phyloP scores from a whole-genome alignment of 352 stramenopile genomes.

The Phytophthora ramorum region DNA sequence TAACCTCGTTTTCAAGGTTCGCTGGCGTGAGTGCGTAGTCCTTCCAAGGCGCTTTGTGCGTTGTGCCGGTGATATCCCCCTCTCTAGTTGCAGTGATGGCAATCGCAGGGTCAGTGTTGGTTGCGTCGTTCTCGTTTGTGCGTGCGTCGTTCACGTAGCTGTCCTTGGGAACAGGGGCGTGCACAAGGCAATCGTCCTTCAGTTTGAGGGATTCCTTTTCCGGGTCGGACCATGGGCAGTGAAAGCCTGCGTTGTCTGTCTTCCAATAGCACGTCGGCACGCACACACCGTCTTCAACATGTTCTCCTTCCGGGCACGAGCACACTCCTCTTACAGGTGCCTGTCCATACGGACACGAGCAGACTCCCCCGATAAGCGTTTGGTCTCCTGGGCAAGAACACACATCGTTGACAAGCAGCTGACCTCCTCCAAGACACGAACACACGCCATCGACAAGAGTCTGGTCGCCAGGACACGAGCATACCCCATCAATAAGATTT shows the following conservation, averaged over 20 bases:
- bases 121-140: conserved; percentile 15
- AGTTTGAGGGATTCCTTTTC: conserved; percentile 3
- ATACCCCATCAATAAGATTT: neutral
- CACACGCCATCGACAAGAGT: neutral
- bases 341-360: neutral
- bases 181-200: conserved; percentile 10
- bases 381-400: neutral
- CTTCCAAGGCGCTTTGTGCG: conserved; percentile 17
- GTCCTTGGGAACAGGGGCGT: conserved; percentile 18
- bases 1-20: conserved; percentile 24
- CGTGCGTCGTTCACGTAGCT: conserved; percentile 34
- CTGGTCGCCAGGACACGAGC: conserved; percentile 4
- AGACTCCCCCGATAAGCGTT: neutral
- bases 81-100: conserved; percentile 19
- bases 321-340: neutral
- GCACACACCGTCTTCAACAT: conserved; percentile 1
- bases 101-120: conserved; percentile 10
- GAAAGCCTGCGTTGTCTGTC: conserved; percentile 7
- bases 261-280: conserved; percentile 19
- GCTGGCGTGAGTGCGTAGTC: conserved; percentile 3
- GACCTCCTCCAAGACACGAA: neutral
- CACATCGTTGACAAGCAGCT: neutral
- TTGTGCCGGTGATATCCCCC: neutral
- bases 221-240: conserved; percentile 3
- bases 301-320: conserved; percentile 7